These are phyloP conservation scores for Boletellus dicymbophilus DNA, from an alignment of 1,284 basidiomycete genomes.

Conservation along the genomic window DNA sequence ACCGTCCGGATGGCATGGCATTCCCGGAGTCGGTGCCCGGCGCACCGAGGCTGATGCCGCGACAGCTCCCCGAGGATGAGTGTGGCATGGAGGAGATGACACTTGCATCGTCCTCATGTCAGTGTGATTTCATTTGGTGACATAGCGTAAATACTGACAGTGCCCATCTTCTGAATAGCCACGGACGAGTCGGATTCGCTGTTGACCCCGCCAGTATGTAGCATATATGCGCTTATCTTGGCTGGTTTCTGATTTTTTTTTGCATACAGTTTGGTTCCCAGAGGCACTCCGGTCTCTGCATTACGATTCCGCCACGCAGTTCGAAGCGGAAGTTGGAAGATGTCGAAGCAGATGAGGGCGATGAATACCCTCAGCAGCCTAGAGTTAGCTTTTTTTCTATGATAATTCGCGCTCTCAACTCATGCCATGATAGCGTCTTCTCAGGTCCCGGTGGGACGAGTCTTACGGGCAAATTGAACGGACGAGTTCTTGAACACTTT, in stretches of 20 bases:
- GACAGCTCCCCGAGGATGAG: constrained; percentile 25
- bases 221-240: not conserved
- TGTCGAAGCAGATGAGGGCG: constrained; percentile 7
- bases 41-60: constrained; percentile 26
- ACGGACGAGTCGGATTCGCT: not conserved
- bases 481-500: constrained; percentile 1
- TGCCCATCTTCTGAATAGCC: not conserved
- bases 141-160: not conserved
- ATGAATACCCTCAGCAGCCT: constrained; percentile 4
- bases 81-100: constrained; percentile 1
- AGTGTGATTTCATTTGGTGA: not conserved
- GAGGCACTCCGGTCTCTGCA: constrained; percentile 27
- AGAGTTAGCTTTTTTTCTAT: constrained; percentile 17
- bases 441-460: constrained; percentile 13
- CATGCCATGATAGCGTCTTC: constrained; percentile 9
- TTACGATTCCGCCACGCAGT: constrained; percentile 19
- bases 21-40: constrained; percentile 11
- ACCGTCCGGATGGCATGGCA: not conserved
- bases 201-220: not conserved
- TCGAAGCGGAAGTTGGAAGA: constrained; percentile 31
- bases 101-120: not conserved
- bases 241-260: not conserved
- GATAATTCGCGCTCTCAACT: not conserved
- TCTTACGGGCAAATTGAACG: constrained; percentile 8
- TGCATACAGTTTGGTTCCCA: too few species aligned